Evolutionary conservation across 345 rosid species (phyloP).

Genomic region (Erysimum cheiranthoides): DNA sequence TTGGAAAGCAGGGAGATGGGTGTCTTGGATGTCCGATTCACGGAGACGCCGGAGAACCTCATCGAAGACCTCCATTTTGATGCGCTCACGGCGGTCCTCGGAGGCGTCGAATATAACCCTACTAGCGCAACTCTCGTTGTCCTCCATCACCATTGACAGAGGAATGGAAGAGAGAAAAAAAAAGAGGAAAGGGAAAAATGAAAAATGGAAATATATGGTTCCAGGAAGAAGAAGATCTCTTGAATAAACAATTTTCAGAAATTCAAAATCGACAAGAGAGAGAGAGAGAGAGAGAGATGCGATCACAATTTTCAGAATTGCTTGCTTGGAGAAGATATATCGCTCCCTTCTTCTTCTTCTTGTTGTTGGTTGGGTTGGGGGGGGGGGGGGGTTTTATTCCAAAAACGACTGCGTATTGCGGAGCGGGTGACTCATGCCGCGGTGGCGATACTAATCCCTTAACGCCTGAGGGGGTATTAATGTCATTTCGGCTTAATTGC

Average conservation of each 20-base stretch:
- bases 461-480: not conserved
- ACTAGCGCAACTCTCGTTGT: slow-evolving; percentile 73
- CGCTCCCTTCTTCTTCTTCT: not conserved
- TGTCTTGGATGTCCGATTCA: slow-evolving; percentile 56
- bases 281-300: not conserved
- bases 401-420: slow-evolving; percentile 16
- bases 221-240: not conserved
- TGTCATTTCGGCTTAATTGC: not conserved
- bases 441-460: slow-evolving; percentile 44
- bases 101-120: slow-evolving; percentile 49
- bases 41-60: slow-evolving; percentile 80
- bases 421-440: slow-evolving; percentile 39
- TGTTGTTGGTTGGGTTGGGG: not conserved
- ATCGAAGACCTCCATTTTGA: slow-evolving; percentile 67
- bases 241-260: too few species aligned
- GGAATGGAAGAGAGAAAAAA: not conserved
- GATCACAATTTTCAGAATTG: not conserved
- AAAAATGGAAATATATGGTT: too few species aligned
- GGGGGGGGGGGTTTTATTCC: not conserved
- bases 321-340: too few species aligned
- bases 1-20: slow-evolving; percentile 66
- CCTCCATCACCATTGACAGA: slow-evolving; percentile 66
- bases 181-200: not conserved
- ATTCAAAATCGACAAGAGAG: not conserved
- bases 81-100: slow-evolving; percentile 61